Conservation (phyloP, 768 basidiomycete genomes). For the Basidioascus undulatus region DNA sequence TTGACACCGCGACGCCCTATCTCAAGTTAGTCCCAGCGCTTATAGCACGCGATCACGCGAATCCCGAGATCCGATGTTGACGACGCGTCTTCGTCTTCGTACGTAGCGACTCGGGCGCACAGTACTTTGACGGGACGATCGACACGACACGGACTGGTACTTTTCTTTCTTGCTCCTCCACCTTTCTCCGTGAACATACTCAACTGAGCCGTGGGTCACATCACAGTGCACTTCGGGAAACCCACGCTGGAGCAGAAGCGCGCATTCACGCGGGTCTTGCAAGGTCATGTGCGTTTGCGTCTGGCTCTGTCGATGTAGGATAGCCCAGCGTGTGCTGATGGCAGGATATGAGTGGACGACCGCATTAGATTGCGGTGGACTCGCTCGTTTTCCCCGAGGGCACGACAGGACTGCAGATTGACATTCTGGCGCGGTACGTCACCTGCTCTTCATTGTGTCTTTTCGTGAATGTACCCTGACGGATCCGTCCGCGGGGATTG, state of each 20-base stretch:
- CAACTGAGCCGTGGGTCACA: too few relatives aligned
- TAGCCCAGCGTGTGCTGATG: background rate
- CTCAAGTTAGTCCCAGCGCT: slow-evolving; percentile 28
- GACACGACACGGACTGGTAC: slow-evolving; percentile 24
- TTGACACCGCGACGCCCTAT: slow-evolving; percentile 59
- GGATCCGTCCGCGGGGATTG: too few relatives aligned
- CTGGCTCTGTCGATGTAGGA: background rate
- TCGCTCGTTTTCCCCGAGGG: slow-evolving; percentile 73
- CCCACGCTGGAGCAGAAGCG: slow-evolving; percentile 65
- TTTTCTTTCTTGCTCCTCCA: background rate
- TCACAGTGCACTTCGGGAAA: slow-evolving; percentile 65
- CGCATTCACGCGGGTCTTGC: slow-evolving; percentile 81
- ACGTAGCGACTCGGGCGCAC: too few relatives aligned
- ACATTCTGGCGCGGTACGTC: slow-evolving; percentile 76
- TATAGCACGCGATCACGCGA: slow-evolving; percentile 3
- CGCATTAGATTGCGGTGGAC: slow-evolving; percentile 65
- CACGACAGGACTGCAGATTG: slow-evolving; percentile 56
- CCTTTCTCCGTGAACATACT: slow-evolving; percentile 39
- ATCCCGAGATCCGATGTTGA: too few relatives aligned
- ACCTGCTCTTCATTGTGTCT: too few relatives aligned
- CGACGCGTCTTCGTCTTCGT: too few relatives aligned
- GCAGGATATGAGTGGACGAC: too few relatives aligned
- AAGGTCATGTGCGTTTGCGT: slow-evolving; percentile 57
- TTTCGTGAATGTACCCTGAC: too few relatives aligned
- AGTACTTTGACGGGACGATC: slow-evolving; percentile 66